phyloP scores from a whole-genome alignment of 257 asterid genomes.

The Penstemon davidsonii region DNA sequence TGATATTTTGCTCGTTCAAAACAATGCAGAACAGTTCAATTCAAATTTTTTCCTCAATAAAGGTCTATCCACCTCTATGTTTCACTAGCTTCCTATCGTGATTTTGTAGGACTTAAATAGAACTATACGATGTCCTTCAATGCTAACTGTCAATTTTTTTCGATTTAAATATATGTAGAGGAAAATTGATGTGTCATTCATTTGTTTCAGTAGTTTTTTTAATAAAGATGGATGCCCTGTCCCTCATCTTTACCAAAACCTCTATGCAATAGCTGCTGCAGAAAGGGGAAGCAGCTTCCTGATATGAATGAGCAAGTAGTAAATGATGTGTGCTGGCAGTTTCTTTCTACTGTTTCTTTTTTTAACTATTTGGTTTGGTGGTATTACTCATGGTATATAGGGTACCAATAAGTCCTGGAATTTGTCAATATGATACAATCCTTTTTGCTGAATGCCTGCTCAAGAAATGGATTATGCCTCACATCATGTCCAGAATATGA shows the following conservation, averaged over 20 bases:
- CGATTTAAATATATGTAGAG: not conserved
- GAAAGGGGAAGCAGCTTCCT: not conserved
- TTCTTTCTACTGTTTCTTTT: not conserved
- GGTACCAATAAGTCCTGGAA: not conserved
- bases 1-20: no score
- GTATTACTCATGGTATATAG: conserved; percentile 10
- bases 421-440: not conserved
- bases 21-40: no score
- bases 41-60: no score
- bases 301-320: not conserved
- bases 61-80: not conserved
- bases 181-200: not conserved
- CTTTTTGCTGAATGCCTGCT: not conserved
- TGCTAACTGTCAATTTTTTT: not conserved
- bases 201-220: not conserved
- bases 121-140: not conserved
- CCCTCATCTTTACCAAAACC: not conserved
- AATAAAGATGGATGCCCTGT: not conserved
- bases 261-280: not conserved
- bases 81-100: not conserved
- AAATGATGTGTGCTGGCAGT: not conserved
- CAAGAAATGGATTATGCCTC: not conserved
- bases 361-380: not conserved
- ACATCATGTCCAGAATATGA: not conserved
- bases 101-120: not conserved